Percentiles rank a stretch among this genome's conserved stretches.
phyloP scores from a whole-genome alignment of 768 basidiomycete species.

The Rhizopogon vesiculosus region DNA sequence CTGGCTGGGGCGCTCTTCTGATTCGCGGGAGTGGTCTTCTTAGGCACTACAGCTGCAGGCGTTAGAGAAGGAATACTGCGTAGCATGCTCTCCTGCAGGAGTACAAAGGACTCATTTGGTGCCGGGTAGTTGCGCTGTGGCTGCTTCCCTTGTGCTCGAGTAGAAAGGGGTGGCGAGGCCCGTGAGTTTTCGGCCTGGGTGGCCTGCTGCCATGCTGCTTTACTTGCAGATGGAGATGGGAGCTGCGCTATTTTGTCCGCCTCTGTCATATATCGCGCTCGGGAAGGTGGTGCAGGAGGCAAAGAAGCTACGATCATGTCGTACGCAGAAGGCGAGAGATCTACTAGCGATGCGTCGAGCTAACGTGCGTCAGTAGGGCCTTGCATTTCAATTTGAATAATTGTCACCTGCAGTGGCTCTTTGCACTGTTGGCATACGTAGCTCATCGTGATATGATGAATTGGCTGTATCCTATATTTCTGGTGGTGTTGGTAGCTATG shows the following conservation, averaged over 20 bases:
- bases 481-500: neutral
- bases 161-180: conserved; percentile 37
- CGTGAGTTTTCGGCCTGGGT: conserved; percentile 33
- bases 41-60: conserved; percentile 37
- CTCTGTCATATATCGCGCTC: conserved; percentile 33
- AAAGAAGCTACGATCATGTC: conserved; percentile 76
- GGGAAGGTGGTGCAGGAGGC: conserved; percentile 47
- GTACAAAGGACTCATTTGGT: conserved; percentile 87
- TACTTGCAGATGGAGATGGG: conserved; percentile 46
- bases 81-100: conserved; percentile 81
- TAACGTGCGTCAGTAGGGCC: conserved; percentile 22
- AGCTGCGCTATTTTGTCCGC: conserved; percentile 42
- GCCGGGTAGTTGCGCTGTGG: conserved; percentile 46
- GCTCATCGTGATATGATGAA: conserved; percentile 27
- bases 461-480: neutral
- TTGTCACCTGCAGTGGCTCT: conserved; percentile 76
- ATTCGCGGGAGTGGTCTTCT: conserved; percentile 37
- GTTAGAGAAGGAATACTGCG: conserved; percentile 59
- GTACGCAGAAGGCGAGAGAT: conserved; percentile 82
- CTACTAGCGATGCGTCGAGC: conserved; percentile 89
- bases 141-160: conserved; percentile 58
- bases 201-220: conserved; percentile 61
- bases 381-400: neutral
- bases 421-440: conserved; percentile 87
- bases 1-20: conserved; percentile 23